Base-by-base conservation (phyloP, 73 alveolate genomes). In the Chromera velia region DNA sequence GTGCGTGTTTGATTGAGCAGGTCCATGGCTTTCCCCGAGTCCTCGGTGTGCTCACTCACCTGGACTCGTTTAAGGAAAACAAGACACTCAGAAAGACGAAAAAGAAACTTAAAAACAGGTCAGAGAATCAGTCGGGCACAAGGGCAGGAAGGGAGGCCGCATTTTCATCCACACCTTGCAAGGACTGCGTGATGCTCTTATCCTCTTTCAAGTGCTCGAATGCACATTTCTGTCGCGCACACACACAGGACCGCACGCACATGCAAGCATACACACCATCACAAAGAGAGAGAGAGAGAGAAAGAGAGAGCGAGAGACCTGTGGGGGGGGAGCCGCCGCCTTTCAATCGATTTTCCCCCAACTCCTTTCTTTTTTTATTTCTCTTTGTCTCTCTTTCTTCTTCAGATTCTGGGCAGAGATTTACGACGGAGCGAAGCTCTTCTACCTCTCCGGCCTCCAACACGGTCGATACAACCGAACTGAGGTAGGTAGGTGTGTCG, bases 381-480 rank as follows among this genome's bases (percentile, higher is more conserved):
- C n/a, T n/a, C n/a, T n/a, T n/a, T n/a, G n/a, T n/a, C 4, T 40
- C 55, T 40, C 55, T 7, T 13, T 4, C 55, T 13, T 40, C 55
- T 40, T 4, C 55, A 93, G 99, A 88, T 96, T 96, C 82, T 90
- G 98, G 93, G 91, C 95, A 33, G 99, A 97, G 83, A 98, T 96
- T 19, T 94, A 97, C 48, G 98, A 94, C 87, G 98, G 96, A 79
- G 97, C 98, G 17, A 97, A 97, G 91, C 92, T 97, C 34, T 97
- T 96, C 91, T 95, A 97, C 87, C 87, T 97, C 71, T 88, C 93
- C 75, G 99, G 99, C 1, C 87, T 94, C 71, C 88, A 92, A 85
- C 86, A 93, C 55, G 94, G 96, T 88, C 94, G 81, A n/a, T 29
- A 17, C 67, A 33, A 32, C 49, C 4, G 13, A 40, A 40, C 55